Evolutionary conservation across 192 early-diverging fungal genomes (phyloP), one percentile per base, ranked within the genome.

Genomic region (Haplosporangium gracile): DNA sequence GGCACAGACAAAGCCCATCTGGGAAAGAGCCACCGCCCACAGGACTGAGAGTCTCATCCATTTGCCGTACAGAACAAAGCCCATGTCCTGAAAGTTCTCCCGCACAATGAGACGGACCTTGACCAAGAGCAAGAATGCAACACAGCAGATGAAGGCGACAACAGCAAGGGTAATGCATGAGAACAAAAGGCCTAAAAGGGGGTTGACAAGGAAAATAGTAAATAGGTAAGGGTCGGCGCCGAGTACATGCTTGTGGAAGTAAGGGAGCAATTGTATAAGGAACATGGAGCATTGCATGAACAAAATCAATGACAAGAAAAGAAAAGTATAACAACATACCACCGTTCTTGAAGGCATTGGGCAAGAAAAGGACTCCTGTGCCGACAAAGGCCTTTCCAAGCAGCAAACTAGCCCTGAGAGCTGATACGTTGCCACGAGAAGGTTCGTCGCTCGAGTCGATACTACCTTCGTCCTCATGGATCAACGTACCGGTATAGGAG

Each of bases 1-100:
- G 1, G 96, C 96, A 69, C 95, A 97, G 75, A 95, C 94, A 85
- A 98, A 98, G 3, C 97, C 97, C 68, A 96, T 90, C 90, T 97
- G 93, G 16, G 93, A 92, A 39, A 95, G 76, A 53, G 90, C 90
- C 39, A 95, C 92, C 40, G 92, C 91, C 49, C 92, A 88, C 74
- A 93, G 88, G 0, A 90, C 78, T 10, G 78, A 43, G 3, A 82
- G 47, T 29, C 88, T 76, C 78, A 80, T 81, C 82, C 82, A 88
- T 36, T 80, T 80, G 43, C 88, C 88, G 40, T 75, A 88, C 0
- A 84, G 68, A 5, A 70, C 77, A 10, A 74, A 40, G 0, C 82
- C 82, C 47, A 84, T 84, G 55, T 84, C 93, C 83, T 94, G 93
- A 80, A 93, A 95, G 77, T 89, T 92, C 75, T 92, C 92, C 11